Percentiles rank a stretch among this genome's conserved stretches.
Evolutionary conservation across 179 eudicot genomes (phyloP).

Genomic region (Vitellaria paradoxa): DNA sequence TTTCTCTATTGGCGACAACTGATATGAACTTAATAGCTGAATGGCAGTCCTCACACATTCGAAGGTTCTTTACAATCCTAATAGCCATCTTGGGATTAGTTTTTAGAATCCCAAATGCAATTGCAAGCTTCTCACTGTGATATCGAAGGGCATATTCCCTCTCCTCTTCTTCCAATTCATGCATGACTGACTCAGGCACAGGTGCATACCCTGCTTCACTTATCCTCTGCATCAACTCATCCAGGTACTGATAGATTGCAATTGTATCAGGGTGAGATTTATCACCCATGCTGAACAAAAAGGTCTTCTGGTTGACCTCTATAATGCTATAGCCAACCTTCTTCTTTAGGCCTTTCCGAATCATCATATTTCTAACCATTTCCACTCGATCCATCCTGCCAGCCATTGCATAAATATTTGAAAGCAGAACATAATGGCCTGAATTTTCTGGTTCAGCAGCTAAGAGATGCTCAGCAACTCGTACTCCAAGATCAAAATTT

Average conservation of each 20-base stretch:
- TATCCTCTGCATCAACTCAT: constrained; percentile 31
- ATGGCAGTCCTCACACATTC: constrained; percentile 50
- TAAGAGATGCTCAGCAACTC: constrained; percentile 40
- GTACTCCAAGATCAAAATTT: constrained; percentile 31
- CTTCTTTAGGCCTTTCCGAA: constrained; percentile 35
- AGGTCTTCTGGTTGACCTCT: constrained; percentile 30
- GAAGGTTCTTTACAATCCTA: constrained; percentile 41
- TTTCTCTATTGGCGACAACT: constrained; percentile 27
- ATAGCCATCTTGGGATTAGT: constrained; percentile 21
- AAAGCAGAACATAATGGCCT: constrained; percentile 37
- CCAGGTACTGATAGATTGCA: constrained; percentile 29
- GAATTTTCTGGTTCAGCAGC: constrained; percentile 33
- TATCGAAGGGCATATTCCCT: constrained; percentile 32
- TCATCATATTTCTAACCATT: constrained; percentile 32
- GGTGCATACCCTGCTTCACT: constrained; percentile 35
- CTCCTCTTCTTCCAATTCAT: constrained; percentile 45
- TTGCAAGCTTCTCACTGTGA: constrained; percentile 53
- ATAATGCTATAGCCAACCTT: constrained; percentile 37
- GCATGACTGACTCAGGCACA: constrained; percentile 30
- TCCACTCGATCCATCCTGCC: constrained; percentile 41
- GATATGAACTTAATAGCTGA: constrained; percentile 40
- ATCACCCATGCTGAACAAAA: constrained; percentile 40
- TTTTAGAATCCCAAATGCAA: constrained; percentile 38
- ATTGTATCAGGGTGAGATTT: constrained; percentile 32
- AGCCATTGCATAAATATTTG: constrained; percentile 35